These are phyloP conservation scores for Celoporthe dispersa DNA, from an alignment of 2,329 filamentous ascomycete species.

Conservation along the genomic window DNA sequence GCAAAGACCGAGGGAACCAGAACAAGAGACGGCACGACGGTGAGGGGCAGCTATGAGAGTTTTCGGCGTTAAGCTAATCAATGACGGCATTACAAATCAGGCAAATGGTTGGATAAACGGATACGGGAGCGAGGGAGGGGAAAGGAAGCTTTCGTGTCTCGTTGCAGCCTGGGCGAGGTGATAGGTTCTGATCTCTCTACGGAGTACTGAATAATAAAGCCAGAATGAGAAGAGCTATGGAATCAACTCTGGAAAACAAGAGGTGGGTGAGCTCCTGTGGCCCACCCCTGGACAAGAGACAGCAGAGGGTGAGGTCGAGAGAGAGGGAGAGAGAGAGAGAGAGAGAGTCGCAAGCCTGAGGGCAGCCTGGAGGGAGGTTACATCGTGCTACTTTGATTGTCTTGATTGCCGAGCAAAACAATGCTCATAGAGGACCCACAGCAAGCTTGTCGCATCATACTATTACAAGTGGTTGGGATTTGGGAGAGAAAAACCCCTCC, in stretches of 20 bases:
- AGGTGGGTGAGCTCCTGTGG: no score
- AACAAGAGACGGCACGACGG: background rate
- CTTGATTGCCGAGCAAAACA: no score
- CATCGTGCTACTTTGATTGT: no score
- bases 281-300: no score
- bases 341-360: no score
- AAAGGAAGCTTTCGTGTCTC: background rate
- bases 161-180: background rate
- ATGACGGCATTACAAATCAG: constrained; percentile 29
- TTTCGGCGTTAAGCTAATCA: constrained; percentile 18
- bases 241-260: background rate
- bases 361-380: background rate
- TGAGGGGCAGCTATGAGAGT: constrained; percentile 17
- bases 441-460: no score
- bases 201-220: no score
- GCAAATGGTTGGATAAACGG: background rate
- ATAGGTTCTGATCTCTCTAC: background rate
- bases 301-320: no score
- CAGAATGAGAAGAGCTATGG: background rate
- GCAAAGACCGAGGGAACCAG: background rate
- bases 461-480: no score
- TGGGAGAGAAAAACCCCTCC: no score
- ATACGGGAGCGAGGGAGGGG: background rate
- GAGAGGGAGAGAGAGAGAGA: no score
- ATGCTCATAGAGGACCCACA: no score